phyloP scores from a whole-genome alignment of 2,329 filamentous ascomycete species.

The Penicillium sp. region DNA sequence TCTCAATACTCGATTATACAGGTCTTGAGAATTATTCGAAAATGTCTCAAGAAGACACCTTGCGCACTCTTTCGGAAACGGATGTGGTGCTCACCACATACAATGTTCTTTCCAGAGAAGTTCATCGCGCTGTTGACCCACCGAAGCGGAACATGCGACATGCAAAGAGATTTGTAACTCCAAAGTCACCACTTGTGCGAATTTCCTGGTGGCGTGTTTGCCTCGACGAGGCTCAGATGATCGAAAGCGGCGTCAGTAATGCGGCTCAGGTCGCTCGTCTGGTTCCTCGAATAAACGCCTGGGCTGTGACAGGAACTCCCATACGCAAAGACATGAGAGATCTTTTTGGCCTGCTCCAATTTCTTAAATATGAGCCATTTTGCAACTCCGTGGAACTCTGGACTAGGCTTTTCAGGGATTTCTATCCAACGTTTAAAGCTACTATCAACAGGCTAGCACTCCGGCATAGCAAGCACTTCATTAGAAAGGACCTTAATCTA shows the following conservation, averaged over 20 bases:
- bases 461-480: constrained; percentile 77
- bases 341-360: constrained; percentile 73
- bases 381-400: constrained; percentile 62
- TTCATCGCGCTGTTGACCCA: constrained; percentile 69
- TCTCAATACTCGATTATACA: constrained; percentile 55
- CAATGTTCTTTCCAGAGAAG: constrained; percentile 69
- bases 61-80: constrained; percentile 44
- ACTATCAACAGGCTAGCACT: constrained; percentile 71
- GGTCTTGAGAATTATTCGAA: constrained; percentile 45
- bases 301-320: constrained; percentile 90
- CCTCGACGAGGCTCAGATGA: constrained; percentile 74
- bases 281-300: constrained; percentile 80
- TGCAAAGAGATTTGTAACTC: constrained; percentile 61
- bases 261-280: constrained; percentile 75
- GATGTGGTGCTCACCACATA: constrained; percentile 63
- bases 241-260: constrained; percentile 81
- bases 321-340: constrained; percentile 76
- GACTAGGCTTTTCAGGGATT: constrained; percentile 59
- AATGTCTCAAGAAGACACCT: constrained; percentile 36
- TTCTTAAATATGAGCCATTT: constrained; percentile 75
- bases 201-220: constrained; percentile 84
- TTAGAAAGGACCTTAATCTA: constrained; percentile 73
- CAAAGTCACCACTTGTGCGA: constrained; percentile 71
- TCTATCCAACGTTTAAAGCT: constrained; percentile 61
- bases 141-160: constrained; percentile 67